Evolutionary conservation across 1,139 yeast genomes (phyloP).

Genomic region (Tardiomyces blankii): DNA sequence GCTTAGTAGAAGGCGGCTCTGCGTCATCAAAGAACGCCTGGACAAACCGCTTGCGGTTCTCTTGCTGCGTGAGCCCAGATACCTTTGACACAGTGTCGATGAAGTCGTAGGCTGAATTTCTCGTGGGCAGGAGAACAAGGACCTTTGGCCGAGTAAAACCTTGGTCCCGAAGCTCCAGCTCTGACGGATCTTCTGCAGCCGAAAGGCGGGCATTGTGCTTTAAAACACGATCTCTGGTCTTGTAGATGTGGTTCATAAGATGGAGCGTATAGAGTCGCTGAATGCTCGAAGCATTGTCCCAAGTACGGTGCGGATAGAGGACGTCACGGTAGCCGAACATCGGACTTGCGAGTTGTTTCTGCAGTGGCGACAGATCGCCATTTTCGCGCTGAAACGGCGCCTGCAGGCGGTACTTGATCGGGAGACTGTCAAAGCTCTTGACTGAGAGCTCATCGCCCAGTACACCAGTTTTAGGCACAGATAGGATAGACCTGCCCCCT

Average conservation of each 20-base stretch:
- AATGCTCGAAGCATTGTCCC: slow-evolving; percentile 36
- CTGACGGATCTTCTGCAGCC: slow-evolving; percentile 30
- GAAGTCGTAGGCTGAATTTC: slow-evolving; percentile 64
- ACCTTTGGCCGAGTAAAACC: slow-evolving; percentile 94
- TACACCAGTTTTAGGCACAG: not conserved
- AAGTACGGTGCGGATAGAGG: slow-evolving; percentile 45
- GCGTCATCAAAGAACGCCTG: slow-evolving; percentile 52
- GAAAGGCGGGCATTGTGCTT: slow-evolving; percentile 35
- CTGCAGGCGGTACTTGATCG: slow-evolving; percentile 20
- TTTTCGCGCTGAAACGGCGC: slow-evolving; percentile 17
- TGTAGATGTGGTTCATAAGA: slow-evolving; percentile 68
- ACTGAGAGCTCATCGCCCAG: not conserved
- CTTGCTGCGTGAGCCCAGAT: slow-evolving; percentile 64
- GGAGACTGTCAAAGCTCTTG: slow-evolving; percentile 1
- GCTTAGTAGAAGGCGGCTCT: slow-evolving; percentile 47
- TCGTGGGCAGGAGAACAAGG: slow-evolving; percentile 71
- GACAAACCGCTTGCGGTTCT: slow-evolving; percentile 66
- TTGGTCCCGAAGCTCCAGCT: slow-evolving; percentile 69
- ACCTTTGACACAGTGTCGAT: slow-evolving; percentile 52
- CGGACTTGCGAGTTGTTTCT: slow-evolving; percentile 41
- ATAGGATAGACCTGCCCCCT: slow-evolving; percentile 5
- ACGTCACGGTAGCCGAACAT: slow-evolving; percentile 68
- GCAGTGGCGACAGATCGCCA: slow-evolving; percentile 27
- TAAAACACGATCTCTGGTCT: slow-evolving; percentile 72
- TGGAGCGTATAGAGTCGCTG: slow-evolving; percentile 61